A percentile compares a stretch with the other conserved stretches of the same genome.
phyloP scores from a whole-genome alignment of 2,329 filamentous ascomycete species.

The Metarhizium album region DNA sequence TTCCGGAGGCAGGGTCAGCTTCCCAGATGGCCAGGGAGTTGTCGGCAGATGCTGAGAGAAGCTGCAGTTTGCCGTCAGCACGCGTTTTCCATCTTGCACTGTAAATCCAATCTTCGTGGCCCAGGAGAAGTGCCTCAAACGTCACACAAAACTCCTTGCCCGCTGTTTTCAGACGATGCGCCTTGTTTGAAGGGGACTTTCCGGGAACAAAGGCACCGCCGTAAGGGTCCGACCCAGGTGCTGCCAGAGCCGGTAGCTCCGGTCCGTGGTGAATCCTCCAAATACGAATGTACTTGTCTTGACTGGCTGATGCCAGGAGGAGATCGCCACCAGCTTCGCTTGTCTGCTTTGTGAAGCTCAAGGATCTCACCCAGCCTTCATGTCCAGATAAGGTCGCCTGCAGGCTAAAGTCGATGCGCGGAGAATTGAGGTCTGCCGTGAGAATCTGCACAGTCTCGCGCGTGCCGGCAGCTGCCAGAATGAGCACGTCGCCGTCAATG shows the following conservation, averaged over 20 bases:
- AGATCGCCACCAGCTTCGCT: conserved; percentile 49
- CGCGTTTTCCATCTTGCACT: conserved; percentile 63
- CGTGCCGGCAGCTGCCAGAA: conserved; percentile 81
- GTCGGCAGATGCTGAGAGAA: conserved; percentile 86
- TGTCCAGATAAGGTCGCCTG: conserved; percentile 77
- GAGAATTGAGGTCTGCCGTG: conserved; percentile 36
- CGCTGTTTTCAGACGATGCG: conserved; percentile 58
- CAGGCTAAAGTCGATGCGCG: conserved; percentile 47
- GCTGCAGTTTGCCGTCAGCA: conserved; percentile 45
- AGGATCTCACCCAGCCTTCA: conserved; percentile 86
- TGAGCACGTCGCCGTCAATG: conserved; percentile 43
- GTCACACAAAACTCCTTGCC: conserved; percentile 65
- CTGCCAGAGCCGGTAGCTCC: conserved; percentile 47
- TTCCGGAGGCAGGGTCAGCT: conserved; percentile 68
- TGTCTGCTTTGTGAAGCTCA: conserved; percentile 63
- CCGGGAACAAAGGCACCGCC: conserved; percentile 51
- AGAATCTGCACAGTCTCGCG: conserved; percentile 74
- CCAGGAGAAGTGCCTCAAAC: conserved; percentile 86
- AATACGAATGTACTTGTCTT: conserved; percentile 92
- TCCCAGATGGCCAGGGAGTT: conserved; percentile 94
- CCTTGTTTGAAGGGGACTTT: conserved; percentile 78
- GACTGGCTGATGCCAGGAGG: conserved; percentile 82
- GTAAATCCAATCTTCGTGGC: conserved; percentile 98
- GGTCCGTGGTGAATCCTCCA: conserved; percentile 74
- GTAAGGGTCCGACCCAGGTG: conserved; percentile 42